Evolutionary conservation across 2,329 filamentous ascomycete genomes (phyloP).

Genomic region (Colletotrichum somersetense): DNA sequence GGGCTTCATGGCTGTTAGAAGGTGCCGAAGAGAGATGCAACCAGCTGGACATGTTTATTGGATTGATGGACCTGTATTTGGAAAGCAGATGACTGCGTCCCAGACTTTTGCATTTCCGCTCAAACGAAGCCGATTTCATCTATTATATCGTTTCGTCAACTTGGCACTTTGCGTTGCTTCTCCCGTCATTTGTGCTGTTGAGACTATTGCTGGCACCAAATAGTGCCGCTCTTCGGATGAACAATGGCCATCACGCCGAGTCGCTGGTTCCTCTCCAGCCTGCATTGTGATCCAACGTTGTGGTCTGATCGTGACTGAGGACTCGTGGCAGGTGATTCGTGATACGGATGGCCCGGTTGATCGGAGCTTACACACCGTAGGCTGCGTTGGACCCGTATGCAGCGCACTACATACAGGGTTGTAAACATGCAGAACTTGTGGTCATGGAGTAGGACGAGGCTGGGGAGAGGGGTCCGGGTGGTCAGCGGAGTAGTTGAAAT

Average conservation of each 20-base stretch:
- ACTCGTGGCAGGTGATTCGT: too few relatives aligned
- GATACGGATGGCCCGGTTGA: slow-evolving; percentile 12
- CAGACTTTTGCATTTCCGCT: not conserved
- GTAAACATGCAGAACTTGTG: not conserved
- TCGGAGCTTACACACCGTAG: not conserved
- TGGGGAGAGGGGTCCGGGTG: slow-evolving; percentile 3
- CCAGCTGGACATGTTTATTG: not conserved
- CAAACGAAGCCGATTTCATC: not conserved
- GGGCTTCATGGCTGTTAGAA: not conserved
- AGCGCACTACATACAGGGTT: not conserved
- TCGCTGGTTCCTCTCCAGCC: too few relatives aligned
- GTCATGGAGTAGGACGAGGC: not conserved
- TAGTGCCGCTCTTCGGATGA: too few relatives aligned
- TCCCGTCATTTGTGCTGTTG: not conserved
- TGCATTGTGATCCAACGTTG: too few relatives aligned
- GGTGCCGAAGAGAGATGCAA: not conserved
- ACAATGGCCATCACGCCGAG: too few relatives aligned
- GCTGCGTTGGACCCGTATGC: not conserved
- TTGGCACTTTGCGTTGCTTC: not conserved
- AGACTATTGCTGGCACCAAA: not conserved
- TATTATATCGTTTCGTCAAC: not conserved
- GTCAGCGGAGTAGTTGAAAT: slow-evolving; percentile 21
- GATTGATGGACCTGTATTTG: not conserved
- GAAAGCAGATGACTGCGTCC: not conserved
- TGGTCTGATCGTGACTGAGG: too few relatives aligned